phyloP scores from a whole-genome alignment of 768 basidiomycete species.

The Boletus vinaceobasis region DNA sequence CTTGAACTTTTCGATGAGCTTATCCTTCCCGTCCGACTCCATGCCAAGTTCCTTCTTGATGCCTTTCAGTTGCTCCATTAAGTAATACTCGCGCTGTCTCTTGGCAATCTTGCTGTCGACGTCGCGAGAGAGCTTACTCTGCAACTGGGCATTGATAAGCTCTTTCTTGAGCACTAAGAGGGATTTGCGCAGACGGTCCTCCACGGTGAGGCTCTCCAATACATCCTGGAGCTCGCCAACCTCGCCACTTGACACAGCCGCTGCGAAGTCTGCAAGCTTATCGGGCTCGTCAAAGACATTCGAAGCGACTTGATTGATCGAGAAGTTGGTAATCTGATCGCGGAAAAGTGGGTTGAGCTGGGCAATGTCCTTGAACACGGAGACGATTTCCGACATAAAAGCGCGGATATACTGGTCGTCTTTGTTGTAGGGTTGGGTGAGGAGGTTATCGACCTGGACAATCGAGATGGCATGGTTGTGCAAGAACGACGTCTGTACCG shows the following conservation, averaged over 20 bases:
- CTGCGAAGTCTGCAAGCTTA: constrained; percentile 95
- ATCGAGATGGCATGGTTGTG: constrained; percentile 81
- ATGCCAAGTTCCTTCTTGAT: constrained; percentile 96
- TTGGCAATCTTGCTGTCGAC: constrained; percentile 95
- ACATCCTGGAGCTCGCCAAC: constrained; percentile 91
- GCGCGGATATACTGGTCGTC: constrained; percentile 95
- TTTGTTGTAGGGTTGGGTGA: constrained; percentile 80
- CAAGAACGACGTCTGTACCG: constrained; percentile 81
- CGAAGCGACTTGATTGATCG: constrained; percentile 85
- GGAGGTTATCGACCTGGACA: constrained; percentile 82
- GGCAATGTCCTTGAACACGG: constrained; percentile 97
- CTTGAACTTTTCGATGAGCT: constrained; percentile 88
- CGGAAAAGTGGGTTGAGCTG: constrained; percentile 97
- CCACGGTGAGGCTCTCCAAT: constrained; percentile 79
- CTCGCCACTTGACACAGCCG: constrained; percentile 92
- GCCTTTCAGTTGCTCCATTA: constrained; percentile 95
- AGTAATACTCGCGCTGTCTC: constrained; percentile 89
- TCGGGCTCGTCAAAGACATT: constrained; percentile 98
- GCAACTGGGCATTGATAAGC: constrained; percentile 93
- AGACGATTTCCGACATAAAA: constrained; percentile 94
- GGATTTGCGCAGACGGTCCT: constrained; percentile 87
- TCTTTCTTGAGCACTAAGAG: constrained; percentile 95
- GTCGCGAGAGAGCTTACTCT: constrained; percentile 87
- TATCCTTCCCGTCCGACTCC: constrained; percentile 94
- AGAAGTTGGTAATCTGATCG: constrained; percentile 96